These are phyloP conservation scores for Musa itinerans DNA, from an alignment of 176 grass and related monocot genomes.

Conservation along the genomic window DNA sequence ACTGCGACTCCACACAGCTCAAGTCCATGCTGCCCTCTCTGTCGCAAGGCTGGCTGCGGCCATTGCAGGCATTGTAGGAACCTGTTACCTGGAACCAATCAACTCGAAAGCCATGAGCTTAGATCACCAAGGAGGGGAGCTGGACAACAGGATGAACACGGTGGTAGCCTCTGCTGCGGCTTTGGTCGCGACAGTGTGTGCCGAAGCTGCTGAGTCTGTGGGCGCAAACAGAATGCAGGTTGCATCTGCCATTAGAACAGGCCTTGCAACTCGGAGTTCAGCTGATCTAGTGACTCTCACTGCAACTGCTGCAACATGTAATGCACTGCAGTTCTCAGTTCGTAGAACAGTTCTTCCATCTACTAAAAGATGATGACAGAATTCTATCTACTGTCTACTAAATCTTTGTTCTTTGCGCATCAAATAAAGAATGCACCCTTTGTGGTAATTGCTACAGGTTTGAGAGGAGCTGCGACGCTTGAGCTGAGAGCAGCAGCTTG, in stretches of 20 bases:
- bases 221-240: slow-evolving; percentile 38
- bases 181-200: slow-evolving; percentile 39
- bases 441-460: slow-evolving; percentile 18
- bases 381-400: neutral
- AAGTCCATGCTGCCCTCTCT: slow-evolving; percentile 49
- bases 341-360: neutral
- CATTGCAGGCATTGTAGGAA: slow-evolving; percentile 31
- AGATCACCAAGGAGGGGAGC: slow-evolving; percentile 4
- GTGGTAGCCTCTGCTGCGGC: slow-evolving; percentile 34
- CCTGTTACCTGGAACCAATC: slow-evolving; percentile 19
- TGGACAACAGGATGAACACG: slow-evolving; percentile 28
- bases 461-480: slow-evolving; percentile 44
- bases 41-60: slow-evolving; percentile 43
- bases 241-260: slow-evolving; percentile 38
- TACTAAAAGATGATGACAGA: neutral
- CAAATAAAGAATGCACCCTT: slow-evolving; percentile 5
- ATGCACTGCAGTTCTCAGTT: slow-evolving; percentile 11
- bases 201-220: slow-evolving; percentile 41
- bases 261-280: slow-evolving; percentile 18
- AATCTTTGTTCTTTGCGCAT: neutral
- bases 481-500: slow-evolving; percentile 29
- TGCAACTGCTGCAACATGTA: slow-evolving; percentile 51
- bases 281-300: slow-evolving; percentile 42
- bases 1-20: slow-evolving; percentile 27
- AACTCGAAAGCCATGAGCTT: slow-evolving; percentile 13